A percentile compares a stretch with the other conserved stretches of the same genome.
These are phyloP conservation scores for Helianthus tuberosus DNA, from an alignment of 129 eudicot species.

Conservation along the genomic window DNA sequence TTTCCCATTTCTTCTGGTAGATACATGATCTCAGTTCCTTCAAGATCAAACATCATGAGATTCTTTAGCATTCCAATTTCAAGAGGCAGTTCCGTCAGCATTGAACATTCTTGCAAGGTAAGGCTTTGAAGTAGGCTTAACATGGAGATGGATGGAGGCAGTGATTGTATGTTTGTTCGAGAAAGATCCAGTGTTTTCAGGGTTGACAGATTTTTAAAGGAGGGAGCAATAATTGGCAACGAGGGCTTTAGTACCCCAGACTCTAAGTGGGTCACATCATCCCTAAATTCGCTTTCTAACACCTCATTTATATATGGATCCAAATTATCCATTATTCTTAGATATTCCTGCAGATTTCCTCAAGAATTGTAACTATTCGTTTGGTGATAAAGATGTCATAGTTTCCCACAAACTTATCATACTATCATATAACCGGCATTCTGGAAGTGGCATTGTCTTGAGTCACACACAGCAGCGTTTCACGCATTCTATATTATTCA, in stretches of 20 bases:
- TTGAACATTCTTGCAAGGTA: too few species aligned
- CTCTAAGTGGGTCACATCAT: neutral
- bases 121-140: too few species aligned
- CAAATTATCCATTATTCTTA: neutral
- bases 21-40: too few species aligned
- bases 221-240: neutral
- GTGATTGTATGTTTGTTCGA: slow-evolving; percentile 29
- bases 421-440: neutral
- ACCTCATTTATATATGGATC: too few species aligned
- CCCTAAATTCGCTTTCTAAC: neutral
- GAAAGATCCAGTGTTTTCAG: slow-evolving; percentile 40
- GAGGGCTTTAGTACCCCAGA: neutral
- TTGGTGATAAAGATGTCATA: neutral
- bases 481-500: neutral
- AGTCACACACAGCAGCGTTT: too few species aligned
- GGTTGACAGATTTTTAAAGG: slow-evolving; percentile 13
- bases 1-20: slow-evolving; percentile 31
- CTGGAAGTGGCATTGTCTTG: too few species aligned
- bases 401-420: neutral
- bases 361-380: neutral
- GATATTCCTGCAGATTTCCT: neutral
- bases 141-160: too few species aligned
- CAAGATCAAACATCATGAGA: too few species aligned
- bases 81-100: too few species aligned
- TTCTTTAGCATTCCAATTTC: too few species aligned